A percentile compares a stretch with the other conserved stretches of the same genome.
phyloP scores from a whole-genome alignment of 768 basidiomycete species.

The Symmetrospora coprosmae region DNA sequence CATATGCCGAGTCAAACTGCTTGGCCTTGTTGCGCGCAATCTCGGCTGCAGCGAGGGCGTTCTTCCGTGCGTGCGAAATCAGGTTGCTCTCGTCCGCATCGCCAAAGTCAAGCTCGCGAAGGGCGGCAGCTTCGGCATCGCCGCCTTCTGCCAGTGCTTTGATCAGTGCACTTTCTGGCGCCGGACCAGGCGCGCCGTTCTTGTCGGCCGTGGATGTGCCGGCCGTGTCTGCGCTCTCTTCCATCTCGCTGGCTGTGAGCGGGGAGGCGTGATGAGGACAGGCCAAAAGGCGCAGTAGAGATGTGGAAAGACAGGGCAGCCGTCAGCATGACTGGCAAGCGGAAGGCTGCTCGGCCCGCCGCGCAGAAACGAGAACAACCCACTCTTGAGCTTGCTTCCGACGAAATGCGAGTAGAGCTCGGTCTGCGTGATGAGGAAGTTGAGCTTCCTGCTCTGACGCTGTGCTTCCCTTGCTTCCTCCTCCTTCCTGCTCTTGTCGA shows the following conservation, averaged over 20 bases:
- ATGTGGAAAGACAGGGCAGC: too few species aligned
- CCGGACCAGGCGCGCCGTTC: neutral
- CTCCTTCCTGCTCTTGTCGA: slow-evolving; percentile 70
- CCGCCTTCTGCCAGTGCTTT: slow-evolving; percentile 56
- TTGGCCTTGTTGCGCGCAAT: slow-evolving; percentile 64
- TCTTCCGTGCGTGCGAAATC: slow-evolving; percentile 65
- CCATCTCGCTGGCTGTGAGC: slow-evolving; percentile 36
- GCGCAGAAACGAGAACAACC: slow-evolving; percentile 4
- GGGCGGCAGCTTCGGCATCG: slow-evolving; percentile 52
- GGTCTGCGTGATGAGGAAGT: slow-evolving; percentile 96
- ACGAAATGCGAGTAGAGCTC: slow-evolving; percentile 99
- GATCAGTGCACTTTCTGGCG: slow-evolving; percentile 32
- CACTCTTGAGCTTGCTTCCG: slow-evolving; percentile 60
- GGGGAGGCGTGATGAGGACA: neutral
- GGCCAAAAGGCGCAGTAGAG: too few species aligned
- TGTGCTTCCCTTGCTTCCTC: slow-evolving; percentile 89
- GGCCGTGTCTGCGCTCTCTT: slow-evolving; percentile 36
- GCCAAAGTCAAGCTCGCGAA: slow-evolving; percentile 13
- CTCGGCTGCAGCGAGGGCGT: slow-evolving; percentile 75
- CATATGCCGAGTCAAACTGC: slow-evolving; percentile 72
- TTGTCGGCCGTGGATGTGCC: neutral
- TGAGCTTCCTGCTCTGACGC: slow-evolving; percentile 84
- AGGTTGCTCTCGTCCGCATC: slow-evolving; percentile 74
- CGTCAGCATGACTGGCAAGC: too few species aligned
- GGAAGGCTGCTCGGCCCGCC: too few species aligned